These are phyloP conservation scores for Zygosaccharomyces sapae DNA, from an alignment of 1,139 yeast species.

Conservation along the genomic window DNA sequence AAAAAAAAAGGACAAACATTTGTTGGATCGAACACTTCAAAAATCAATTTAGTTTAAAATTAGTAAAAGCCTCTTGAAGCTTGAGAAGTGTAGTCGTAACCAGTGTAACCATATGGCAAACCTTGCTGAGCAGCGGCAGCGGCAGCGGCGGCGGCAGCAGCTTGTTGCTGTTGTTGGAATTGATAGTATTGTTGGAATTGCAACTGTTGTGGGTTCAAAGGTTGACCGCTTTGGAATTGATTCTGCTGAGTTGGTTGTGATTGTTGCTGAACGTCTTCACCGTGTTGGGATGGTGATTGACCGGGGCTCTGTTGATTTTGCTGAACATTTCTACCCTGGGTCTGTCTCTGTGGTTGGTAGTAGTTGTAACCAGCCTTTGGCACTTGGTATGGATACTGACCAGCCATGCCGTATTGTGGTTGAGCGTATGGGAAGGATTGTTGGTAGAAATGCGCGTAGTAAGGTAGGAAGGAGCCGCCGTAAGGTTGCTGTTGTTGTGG, in stretches of 20 bases:
- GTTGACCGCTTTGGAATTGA: slow-evolving; percentile 19
- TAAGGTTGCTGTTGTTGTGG: slow-evolving; percentile 24
- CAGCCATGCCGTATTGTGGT: slow-evolving; percentile 35
- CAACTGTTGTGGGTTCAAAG: slow-evolving; percentile 30
- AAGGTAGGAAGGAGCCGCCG: slow-evolving; percentile 33
- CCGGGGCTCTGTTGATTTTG: slow-evolving; percentile 21
- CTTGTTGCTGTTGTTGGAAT: slow-evolving; percentile 30
- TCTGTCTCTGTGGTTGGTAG: slow-evolving; percentile 27
- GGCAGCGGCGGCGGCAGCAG: slow-evolving; percentile 25
- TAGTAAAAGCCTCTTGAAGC: slow-evolving; percentile 35
- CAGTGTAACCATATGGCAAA: slow-evolving; percentile 32
- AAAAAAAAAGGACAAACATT: neutral
- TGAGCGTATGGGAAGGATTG: slow-evolving; percentile 36
- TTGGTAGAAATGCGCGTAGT: slow-evolving; percentile 33
- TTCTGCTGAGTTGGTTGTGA: slow-evolving; percentile 23
- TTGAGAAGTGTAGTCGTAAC: slow-evolving; percentile 33
- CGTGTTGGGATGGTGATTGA: slow-evolving; percentile 18
- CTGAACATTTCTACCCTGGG: slow-evolving; percentile 18
- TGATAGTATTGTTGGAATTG: slow-evolving; percentile 37
- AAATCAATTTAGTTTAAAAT: slow-evolving; percentile 1
- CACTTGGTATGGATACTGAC: slow-evolving; percentile 35
- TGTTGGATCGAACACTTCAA: no score
- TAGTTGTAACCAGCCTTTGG: slow-evolving; percentile 33
- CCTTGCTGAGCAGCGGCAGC: slow-evolving; percentile 31
- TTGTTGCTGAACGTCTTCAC: slow-evolving; percentile 20